These are phyloP conservation scores for Canna indica DNA, from an alignment of 176 grass and related monocot species.

Conservation along the genomic window DNA sequence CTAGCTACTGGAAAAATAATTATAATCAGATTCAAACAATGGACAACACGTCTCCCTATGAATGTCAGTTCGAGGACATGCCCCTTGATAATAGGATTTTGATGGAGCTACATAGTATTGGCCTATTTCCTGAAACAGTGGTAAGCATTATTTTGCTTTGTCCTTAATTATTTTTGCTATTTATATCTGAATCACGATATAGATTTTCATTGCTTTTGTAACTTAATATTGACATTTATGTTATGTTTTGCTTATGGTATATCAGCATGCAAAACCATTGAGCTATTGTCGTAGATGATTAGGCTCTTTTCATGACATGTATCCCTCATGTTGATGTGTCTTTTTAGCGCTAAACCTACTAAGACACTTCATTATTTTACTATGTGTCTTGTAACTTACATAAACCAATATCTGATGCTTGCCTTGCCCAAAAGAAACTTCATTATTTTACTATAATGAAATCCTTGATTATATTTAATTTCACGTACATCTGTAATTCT, in stretches of 20 bases:
- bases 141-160: slow-evolving; percentile 27
- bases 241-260: neutral
- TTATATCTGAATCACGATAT: neutral
- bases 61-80: slow-evolving; percentile 57
- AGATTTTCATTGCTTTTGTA: neutral
- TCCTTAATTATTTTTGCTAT: neutral
- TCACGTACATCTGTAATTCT: neutral
- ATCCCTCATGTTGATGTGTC: neutral
- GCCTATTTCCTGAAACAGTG: slow-evolving; percentile 47
- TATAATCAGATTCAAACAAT: slow-evolving; percentile 18
- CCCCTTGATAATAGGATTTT: slow-evolving; percentile 64
- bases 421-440: neutral
- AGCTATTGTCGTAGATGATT: neutral
- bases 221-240: neutral
- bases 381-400: too few relatives aligned
- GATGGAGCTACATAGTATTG: slow-evolving; percentile 79
- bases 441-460: neutral
- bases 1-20: slow-evolving; percentile 27
- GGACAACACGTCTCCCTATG: slow-evolving; percentile 34
- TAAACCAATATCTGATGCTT: neutral
- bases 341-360: neutral
- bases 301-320: neutral
- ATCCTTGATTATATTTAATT: neutral
- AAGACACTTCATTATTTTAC: too few relatives aligned
- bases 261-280: neutral